phyloP scores from a whole-genome alignment of 495 filamentous ascomycete species.

The Neurospora sublineolata region DNA sequence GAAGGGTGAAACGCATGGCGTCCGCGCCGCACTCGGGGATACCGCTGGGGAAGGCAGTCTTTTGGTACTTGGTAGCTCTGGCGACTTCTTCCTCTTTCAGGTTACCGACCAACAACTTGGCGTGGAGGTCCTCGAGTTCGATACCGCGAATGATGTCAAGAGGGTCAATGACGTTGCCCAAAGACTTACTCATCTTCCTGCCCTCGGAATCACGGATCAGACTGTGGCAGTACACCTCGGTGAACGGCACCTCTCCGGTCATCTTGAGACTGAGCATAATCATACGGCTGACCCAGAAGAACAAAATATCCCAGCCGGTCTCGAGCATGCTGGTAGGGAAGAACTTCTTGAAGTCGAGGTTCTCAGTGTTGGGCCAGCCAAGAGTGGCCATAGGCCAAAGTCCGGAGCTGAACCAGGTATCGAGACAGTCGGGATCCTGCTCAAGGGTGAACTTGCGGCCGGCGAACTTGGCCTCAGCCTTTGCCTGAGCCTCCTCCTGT shows the following conservation, averaged over 20 bases:
- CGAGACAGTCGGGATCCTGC: conserved; percentile 61
- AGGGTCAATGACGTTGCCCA: conserved; percentile 77
- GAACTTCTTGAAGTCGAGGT: conserved; percentile 52
- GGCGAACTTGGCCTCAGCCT: conserved; percentile 42
- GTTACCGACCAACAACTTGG: conserved; percentile 60
- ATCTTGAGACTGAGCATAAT: conserved; percentile 70
- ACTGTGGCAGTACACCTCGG: conserved; percentile 65
- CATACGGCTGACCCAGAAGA: conserved; percentile 82
- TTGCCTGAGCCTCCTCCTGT: conserved; percentile 18
- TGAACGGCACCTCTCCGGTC: conserved; percentile 66
- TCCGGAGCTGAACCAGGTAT: conserved; percentile 77
- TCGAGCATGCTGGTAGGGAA: conserved; percentile 68
- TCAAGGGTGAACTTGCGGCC: conserved; percentile 56
- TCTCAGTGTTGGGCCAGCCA: conserved; percentile 62
- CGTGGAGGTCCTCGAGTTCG: conserved; percentile 52
- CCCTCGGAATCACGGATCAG: conserved; percentile 69
- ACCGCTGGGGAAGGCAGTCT: conserved; percentile 68
- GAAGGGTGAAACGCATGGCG: conserved; percentile 69
- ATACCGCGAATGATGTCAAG: conserved; percentile 71
- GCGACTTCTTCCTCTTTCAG: conserved; percentile 63
- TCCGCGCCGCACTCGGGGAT: conserved; percentile 84
- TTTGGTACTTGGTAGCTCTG: conserved; percentile 64
- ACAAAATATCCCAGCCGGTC: conserved; percentile 76
- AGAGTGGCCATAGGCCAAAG: conserved; percentile 74
- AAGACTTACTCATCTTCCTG: conserved; percentile 75